phyloP scores from a whole-genome alignment of 345 rosid genomes.

The Salix suchowensis region DNA sequence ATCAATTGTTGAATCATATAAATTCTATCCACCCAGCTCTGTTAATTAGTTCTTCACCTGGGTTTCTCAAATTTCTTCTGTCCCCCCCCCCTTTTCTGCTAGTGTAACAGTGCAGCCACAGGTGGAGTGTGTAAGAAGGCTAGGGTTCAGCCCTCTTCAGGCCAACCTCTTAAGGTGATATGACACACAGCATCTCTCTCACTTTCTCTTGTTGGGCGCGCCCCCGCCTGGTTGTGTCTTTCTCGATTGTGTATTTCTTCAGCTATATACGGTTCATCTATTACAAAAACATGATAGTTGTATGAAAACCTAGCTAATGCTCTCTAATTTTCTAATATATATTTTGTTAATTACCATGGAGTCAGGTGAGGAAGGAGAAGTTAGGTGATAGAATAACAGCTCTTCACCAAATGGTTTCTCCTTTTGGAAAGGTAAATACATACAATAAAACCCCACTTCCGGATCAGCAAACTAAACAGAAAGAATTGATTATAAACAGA shows the following conservation, averaged over 20 bases:
- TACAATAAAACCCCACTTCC: not conserved
- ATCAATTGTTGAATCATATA: not conserved
- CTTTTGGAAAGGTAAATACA: slow-evolving; percentile 77
- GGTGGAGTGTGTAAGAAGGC: slow-evolving; percentile 46
- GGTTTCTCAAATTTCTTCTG: not conserved
- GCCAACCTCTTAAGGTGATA: slow-evolving; percentile 73
- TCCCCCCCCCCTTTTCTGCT: not conserved
- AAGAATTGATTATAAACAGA: not conserved
- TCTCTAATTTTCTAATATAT: not conserved
- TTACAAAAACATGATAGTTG: not conserved
- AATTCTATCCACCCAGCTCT: not conserved
- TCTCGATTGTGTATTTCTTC: slow-evolving; percentile 68
- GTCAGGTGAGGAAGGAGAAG: slow-evolving; percentile 86
- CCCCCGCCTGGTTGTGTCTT: slow-evolving; percentile 37
- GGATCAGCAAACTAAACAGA: not conserved
- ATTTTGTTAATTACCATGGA: not conserved
- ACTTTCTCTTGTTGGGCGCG: slow-evolving; percentile 8
- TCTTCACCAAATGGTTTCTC: slow-evolving; percentile 96
- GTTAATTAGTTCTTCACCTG: not conserved
- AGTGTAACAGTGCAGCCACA: slow-evolving; percentile 40
- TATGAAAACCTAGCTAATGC: not conserved
- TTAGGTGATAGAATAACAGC: slow-evolving; percentile 82
- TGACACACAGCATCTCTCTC: slow-evolving; percentile 13
- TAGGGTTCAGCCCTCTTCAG: slow-evolving; percentile 65
- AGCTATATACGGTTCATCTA: slow-evolving; percentile 16